phyloP scores from a whole-genome alignment of 2,329 filamentous ascomycete genomes.

The Paraphaeosphaeria minitans region DNA sequence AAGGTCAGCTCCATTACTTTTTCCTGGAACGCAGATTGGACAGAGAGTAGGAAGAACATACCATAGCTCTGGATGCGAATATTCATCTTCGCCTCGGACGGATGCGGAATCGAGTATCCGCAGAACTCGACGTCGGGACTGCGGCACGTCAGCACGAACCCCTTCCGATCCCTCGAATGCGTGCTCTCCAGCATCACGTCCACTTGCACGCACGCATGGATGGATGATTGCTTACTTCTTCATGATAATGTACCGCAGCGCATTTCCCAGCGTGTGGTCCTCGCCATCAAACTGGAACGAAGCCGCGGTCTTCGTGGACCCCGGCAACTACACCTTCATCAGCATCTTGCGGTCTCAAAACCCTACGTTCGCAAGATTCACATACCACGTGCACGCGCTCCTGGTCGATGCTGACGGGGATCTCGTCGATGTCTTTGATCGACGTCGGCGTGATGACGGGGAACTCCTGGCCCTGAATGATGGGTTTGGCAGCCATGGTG shows the following conservation, averaged over 20 bases:
- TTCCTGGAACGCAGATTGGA: too few relatives aligned
- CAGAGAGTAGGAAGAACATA: constrained; percentile 47
- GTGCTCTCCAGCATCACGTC: neutral
- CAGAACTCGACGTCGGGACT: constrained; percentile 98
- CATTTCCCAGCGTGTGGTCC: constrained; percentile 94
- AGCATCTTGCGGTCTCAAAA: too few relatives aligned
- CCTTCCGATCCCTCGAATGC: too few relatives aligned
- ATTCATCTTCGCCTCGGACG: constrained; percentile 96
- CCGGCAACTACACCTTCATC: constrained; percentile 68
- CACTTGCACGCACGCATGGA: too few relatives aligned
- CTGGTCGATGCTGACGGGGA: constrained; percentile 41
- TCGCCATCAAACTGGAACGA: constrained; percentile 95
- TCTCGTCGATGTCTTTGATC: constrained; percentile 33
- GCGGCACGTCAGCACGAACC: constrained; percentile 11
- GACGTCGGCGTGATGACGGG: constrained; percentile 33
- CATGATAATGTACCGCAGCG: constrained; percentile 93
- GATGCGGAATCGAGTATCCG: constrained; percentile 96
- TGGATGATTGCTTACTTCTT: constrained; percentile 79
- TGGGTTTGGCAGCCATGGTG: constrained; percentile 30
- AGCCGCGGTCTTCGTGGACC: constrained; percentile 81
- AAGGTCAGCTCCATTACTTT: constrained; percentile 11
- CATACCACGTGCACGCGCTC: constrained; percentile 54
- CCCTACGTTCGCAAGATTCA: too few relatives aligned
- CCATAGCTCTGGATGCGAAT: constrained; percentile 96
- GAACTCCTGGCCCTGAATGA: constrained; percentile 16